Conservation (phyloP, 139 green algal genomes). For the Chlorella sp. region DNA sequence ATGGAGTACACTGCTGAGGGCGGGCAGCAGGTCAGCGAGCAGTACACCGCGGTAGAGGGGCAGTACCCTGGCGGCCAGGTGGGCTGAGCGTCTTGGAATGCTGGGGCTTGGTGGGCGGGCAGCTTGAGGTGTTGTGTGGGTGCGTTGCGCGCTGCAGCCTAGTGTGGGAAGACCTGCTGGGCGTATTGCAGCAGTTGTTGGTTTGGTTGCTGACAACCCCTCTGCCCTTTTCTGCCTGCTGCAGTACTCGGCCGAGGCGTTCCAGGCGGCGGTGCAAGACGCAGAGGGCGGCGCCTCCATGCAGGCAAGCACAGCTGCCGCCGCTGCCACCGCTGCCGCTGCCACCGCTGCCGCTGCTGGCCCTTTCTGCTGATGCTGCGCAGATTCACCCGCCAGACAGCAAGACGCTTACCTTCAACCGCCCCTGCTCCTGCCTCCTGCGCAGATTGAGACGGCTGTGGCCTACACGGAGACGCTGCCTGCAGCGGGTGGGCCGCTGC, state of each 20-base stretch:
- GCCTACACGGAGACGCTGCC: not conserved
- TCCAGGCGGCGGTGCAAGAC: not conserved
- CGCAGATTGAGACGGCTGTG: conserved; percentile 1
- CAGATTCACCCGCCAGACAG: too few species aligned
- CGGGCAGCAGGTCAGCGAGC: conserved; percentile 1
- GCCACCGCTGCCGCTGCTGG: not conserved
- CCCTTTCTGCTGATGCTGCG: not conserved
- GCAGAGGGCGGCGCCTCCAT: not conserved
- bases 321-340: not conserved
- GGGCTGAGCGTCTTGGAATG: too few species aligned
- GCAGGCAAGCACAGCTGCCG: not conserved
- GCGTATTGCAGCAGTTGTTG: too few species aligned
- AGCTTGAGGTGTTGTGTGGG: too few species aligned
- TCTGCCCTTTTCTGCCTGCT: too few species aligned
- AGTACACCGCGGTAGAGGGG: not conserved
- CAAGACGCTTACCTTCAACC: not conserved
- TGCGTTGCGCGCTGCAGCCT: too few species aligned
- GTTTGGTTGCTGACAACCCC: too few species aligned
- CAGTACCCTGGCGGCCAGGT: not conserved
- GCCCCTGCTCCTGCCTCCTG: not conserved
- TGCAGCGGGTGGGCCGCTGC: conserved; percentile 8
- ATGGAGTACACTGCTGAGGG: not conserved
- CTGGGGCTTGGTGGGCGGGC: too few species aligned
- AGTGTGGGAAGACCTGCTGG: too few species aligned
- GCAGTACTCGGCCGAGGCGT: conserved; percentile 2